These are phyloP conservation scores for Rutstroemia sp. DNA, from an alignment of 2,329 filamentous ascomycete genomes.

Conservation along the genomic window DNA sequence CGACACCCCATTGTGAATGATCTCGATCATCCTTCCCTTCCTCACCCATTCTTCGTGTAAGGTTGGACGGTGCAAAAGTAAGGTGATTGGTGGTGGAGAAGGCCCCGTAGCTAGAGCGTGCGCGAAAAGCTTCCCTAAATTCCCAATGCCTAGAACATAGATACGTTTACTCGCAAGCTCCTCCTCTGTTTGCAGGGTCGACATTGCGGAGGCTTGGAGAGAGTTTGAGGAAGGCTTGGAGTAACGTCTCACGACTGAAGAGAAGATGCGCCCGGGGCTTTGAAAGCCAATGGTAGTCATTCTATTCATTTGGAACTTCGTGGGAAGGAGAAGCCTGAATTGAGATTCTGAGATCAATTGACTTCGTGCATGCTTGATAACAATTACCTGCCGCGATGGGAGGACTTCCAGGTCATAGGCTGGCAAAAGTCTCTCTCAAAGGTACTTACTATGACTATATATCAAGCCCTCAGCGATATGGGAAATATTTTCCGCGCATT, in stretches of 20 bases:
- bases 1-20: conserved; percentile 18
- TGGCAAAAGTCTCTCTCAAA: too few species aligned
- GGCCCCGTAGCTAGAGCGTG: conserved; percentile 51
- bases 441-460: too few species aligned
- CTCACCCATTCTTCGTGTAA: conserved; percentile 41
- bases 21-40: conserved; percentile 13
- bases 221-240: too few species aligned
- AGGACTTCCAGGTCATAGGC: background rate
- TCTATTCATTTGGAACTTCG: background rate
- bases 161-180: conserved; percentile 34
- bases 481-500: too few species aligned
- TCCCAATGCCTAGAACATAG: conserved; percentile 74
- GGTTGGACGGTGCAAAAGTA: conserved; percentile 62
- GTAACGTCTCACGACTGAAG: too few species aligned
- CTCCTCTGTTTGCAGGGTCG: background rate
- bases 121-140: conserved; percentile 73
- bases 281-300: too few species aligned
- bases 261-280: too few species aligned
- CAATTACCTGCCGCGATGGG: background rate
- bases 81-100: conserved; percentile 63
- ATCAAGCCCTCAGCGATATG: too few species aligned
- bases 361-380: background rate
- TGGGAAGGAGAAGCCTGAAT: background rate
- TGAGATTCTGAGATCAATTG: background rate
- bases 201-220: background rate